Evolutionary conservation across 176 grass and related monocot species (phyloP), one percentile per base, ranked within the genome.

Genomic region (Guadua angustifolia): DNA sequence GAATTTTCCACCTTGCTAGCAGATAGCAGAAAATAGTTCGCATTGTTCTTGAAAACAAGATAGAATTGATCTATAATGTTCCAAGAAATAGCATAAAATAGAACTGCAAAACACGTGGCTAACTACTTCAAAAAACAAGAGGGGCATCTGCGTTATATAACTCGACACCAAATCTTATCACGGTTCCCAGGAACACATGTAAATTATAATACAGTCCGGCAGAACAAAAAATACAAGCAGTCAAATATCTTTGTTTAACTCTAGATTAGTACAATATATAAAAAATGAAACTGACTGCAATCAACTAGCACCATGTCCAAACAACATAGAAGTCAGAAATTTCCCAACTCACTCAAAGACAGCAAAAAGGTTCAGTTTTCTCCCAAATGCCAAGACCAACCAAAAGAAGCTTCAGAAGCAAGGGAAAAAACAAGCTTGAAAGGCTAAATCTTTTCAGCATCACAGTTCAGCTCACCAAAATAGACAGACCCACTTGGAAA

Each of bases 81-180:
- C 24, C 52, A 82, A 69, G 25, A 75, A 74, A 59, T 68, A 75
- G 69, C 9, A 74, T 38, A 82, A 74, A n/a, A 86, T 52, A 66
- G 7, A 57, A 67, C 50, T 10, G 0, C 42, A 51, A 60, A 65
- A 6, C 22, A 22, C 8, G 62, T 5, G 1, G 47, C 58, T 73
- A 39, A 67, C 9, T 47, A 73, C 3, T 65, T 73, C 19, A n/a
- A 72, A 60, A 57, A 35, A 77, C 36, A 36, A 35, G 63, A 25
- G 14, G 42, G 21, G 0, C n/a, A 75, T 75, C 26, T 59, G 71
- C 11, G 18, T 43, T 24, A 47, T 60, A 46, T 35, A 69, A 22
- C 4, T 59, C 39, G 29, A 46, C 13, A 62, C 8, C 18, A 69
- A 19, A 69, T 33, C 53, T 53, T 44, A 68, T 45, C 32, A 75